These are phyloP conservation scores for Aspergillus tamarii DNA, from an alignment of 2,329 filamentous ascomycete species.

Conservation along the genomic window DNA sequence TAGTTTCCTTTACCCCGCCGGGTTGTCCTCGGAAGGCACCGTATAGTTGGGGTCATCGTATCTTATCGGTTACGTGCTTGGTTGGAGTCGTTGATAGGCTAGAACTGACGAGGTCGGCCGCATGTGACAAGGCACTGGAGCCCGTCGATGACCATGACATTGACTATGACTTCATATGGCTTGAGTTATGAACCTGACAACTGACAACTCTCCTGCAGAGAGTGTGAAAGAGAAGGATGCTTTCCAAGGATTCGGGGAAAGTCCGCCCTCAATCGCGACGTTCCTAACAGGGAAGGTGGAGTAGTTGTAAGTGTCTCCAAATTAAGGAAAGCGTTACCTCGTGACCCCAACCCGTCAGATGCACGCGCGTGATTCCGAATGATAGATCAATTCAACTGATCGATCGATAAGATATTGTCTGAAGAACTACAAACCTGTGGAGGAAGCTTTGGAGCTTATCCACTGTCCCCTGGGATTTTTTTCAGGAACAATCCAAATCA, in stretches of 20 bases:
- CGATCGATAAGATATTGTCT: constrained; percentile 6
- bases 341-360: not conserved
- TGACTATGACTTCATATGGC: not conserved
- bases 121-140: not conserved
- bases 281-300: constrained; percentile 1
- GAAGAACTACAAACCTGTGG: not conserved
- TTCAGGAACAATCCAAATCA: not conserved
- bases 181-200: not conserved
- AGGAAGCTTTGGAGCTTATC: not conserved
- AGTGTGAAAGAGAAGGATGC: too few species aligned
- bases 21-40: not conserved
- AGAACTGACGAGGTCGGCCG: not conserved
- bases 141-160: not conserved
- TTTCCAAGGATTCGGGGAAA: not conserved
- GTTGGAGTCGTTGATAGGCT: not conserved
- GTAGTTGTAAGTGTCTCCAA: not conserved
- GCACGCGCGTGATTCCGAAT: not conserved
- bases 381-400: constrained; percentile 3
- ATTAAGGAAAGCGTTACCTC: not conserved
- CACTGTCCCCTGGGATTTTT: not conserved
- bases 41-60: not conserved
- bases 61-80: not conserved
- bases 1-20: constrained; percentile 1
- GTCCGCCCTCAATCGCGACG: not conserved
- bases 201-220: too few species aligned